Base-by-base conservation (phyloP, 2,329 filamentous ascomycete genomes). In the Pseudogymnoascus sp. region DNA sequence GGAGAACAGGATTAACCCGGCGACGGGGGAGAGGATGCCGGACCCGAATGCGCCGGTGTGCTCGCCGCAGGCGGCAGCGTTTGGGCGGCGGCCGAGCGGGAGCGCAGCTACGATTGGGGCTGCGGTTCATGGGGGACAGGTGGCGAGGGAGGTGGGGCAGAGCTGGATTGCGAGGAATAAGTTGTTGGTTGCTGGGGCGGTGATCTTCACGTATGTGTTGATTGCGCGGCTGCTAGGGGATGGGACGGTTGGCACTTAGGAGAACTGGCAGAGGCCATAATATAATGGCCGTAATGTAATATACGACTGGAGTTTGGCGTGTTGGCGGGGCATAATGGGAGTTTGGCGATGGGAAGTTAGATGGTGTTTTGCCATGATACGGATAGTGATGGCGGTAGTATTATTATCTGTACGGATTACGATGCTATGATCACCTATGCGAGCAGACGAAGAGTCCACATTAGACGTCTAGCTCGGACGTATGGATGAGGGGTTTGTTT, bases 91-190 rank as follows among this genome's bases (percentile, higher is more conserved):
- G 76, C 89, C 73, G 73, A 79, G 77, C 38, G 80, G 80, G 7
- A 85, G 82, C 68, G 78, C 77, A 16, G 75, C 78, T 14, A 77
- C 81, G 1, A 72, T 84, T 12, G 83, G 81, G 2, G 82, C 80
- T 7, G 84, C 95, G 0, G 88, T 94, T n/a, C 90, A 93, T 67
- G 91, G 90, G 77, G 74, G 90, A 76, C 75, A 91, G 82, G 82
- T 87, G 78, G 82, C 86, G 62, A 75, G 90, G 66, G 87, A 94
- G 67, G 91, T 88, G 2, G 90, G 91, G 0, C 86, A 91, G 68
- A 85, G 91, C 63, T 97, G 91, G 91, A 74, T 95, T 66, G 82
- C 85, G 67, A 83, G 86, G 65, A 90, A 97, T 77, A 94, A 91
- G 77, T 80, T 92, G 66, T 81, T 89, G 70, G 78, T 96, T 55